phyloP scores from a whole-genome alignment of 2,329 filamentous ascomycete species.

The Phoma sp. region DNA sequence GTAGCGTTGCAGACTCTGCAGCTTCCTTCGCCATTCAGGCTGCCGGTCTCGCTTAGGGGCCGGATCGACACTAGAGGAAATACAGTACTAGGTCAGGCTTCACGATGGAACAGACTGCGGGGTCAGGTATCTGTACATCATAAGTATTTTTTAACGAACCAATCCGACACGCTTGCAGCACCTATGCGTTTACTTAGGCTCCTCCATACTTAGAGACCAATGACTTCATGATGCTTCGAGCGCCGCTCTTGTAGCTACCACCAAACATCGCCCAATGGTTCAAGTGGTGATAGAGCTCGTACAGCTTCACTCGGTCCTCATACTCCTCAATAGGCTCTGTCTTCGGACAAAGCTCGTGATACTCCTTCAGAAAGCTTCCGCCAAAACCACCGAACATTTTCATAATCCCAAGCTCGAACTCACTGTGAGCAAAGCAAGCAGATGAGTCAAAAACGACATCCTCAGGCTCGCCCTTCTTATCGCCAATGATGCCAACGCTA shows the following conservation, averaged over 20 bases:
- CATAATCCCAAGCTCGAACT: conserved; percentile 95
- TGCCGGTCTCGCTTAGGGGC: conserved; percentile 25
- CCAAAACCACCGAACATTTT: conserved; percentile 93
- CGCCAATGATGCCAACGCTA: conserved; percentile 65
- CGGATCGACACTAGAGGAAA: not conserved
- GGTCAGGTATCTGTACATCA: not conserved
- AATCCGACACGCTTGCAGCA: conserved; percentile 5
- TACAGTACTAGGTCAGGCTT: no score
- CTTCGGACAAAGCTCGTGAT: conserved; percentile 75
- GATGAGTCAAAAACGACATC: conserved; percentile 85
- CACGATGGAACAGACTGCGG: not conserved
- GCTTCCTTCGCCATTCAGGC: conserved; percentile 35
- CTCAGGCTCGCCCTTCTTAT: conserved; percentile 66
- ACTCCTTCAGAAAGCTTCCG: conserved; percentile 73
- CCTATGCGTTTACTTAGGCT: not conserved
- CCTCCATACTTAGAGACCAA: conserved; percentile 72
- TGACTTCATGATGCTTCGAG: conserved; percentile 78
- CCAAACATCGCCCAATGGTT: conserved; percentile 90
- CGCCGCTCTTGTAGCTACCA: conserved; percentile 75
- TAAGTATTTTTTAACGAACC: conserved; percentile 14
- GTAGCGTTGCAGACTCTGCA: conserved; percentile 32
- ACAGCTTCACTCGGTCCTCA: conserved; percentile 79
- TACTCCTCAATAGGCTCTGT: conserved; percentile 82
- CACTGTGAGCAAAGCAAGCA: conserved; percentile 81
- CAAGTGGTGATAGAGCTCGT: conserved; percentile 89